phyloP scores from a whole-genome alignment of 2,329 filamentous ascomycete species.

The Cryoendolithus antarcticus region DNA sequence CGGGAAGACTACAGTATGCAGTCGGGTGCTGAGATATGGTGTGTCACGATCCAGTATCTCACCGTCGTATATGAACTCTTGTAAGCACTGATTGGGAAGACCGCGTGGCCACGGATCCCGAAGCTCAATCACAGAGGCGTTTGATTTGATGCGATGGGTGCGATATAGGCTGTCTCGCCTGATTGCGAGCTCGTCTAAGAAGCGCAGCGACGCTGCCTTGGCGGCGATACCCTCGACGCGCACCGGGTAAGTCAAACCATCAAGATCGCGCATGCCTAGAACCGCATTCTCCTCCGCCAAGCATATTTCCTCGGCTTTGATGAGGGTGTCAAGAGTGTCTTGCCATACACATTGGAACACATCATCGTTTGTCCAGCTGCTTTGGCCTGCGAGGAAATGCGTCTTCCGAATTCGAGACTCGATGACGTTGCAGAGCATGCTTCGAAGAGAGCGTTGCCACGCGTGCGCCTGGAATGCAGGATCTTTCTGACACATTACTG shows the following conservation, averaged over 20 bases:
- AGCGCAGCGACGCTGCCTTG: constrained; percentile 16
- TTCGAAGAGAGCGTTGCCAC: no score
- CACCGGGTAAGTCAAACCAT: constrained; percentile 1
- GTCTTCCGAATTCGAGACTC: no score
- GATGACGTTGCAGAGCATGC: no score
- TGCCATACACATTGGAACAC: constrained; percentile 17
- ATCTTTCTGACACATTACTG: constrained; percentile 19
- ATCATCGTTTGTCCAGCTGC: constrained; percentile 7
- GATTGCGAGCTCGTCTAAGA: constrained; percentile 25
- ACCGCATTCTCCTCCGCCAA: constrained; percentile 11
- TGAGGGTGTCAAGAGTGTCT: constrained; percentile 12
- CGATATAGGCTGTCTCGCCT: constrained; percentile 23
- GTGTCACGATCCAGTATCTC: background rate
- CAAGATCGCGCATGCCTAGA: constrained; percentile 7
- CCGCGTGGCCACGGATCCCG: constrained; percentile 22
- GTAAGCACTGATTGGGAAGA: constrained; percentile 22
- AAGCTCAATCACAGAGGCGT: constrained; percentile 17
- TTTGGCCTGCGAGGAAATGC: no score
- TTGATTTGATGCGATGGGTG: constrained; percentile 12
- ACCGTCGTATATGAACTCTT: constrained; percentile 9
- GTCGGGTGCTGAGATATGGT: constrained; percentile 8
- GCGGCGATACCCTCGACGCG: constrained; percentile 1
- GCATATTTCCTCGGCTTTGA: constrained; percentile 10
- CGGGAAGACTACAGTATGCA: constrained; percentile 6
- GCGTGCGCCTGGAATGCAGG: constrained; percentile 18